Conservation (phyloP, 768 basidiomycete species). For the Hygrophoropsis aurantiaca region DNA sequence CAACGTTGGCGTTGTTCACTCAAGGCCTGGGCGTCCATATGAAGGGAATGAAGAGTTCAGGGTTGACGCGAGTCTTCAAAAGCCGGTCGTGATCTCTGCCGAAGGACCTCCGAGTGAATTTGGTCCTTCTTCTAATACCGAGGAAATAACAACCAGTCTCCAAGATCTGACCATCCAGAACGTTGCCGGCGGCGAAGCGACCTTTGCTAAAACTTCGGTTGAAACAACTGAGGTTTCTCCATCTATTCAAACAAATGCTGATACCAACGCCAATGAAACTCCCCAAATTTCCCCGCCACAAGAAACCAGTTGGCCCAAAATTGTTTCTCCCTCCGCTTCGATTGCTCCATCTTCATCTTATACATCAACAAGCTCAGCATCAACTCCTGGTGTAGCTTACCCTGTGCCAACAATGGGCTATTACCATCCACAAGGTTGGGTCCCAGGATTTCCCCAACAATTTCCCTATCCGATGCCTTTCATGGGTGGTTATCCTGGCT, state of each 20-base stretch:
- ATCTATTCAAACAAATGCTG: conserved; percentile 5
- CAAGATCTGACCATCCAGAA: too few species aligned
- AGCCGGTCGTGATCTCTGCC: conserved; percentile 5
- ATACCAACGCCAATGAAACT: background rate
- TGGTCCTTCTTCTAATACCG: conserved; percentile 4
- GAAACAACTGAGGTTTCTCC: background rate
- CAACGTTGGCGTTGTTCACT: conserved; percentile 26
- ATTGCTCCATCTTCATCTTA: conserved; percentile 19
- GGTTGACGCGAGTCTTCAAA: conserved; percentile 11
- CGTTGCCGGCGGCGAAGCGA: too few species aligned
- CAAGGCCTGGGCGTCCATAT: conserved; percentile 20
- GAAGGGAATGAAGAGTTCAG: conserved; percentile 7
- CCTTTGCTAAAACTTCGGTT: too few species aligned
- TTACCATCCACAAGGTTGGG: conserved; percentile 50
- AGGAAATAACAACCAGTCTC: background rate
- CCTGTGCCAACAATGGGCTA: conserved; percentile 43
- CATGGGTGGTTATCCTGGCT: conserved; percentile 46
- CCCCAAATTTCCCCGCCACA: conserved; percentile 15
- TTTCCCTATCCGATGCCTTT: conserved; percentile 55
- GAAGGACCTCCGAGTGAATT: conserved; percentile 11
- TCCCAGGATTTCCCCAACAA: conserved; percentile 49
- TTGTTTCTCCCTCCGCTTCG: background rate
- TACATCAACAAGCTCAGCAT: conserved; percentile 25
- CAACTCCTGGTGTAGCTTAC: conserved; percentile 29
- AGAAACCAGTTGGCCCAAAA: conserved; percentile 30